A percentile compares a stretch with the other conserved stretches of the same genome.
phyloP scores from a whole-genome alignment of 2,329 filamentous ascomycete species.

The Fusarium poae region DNA sequence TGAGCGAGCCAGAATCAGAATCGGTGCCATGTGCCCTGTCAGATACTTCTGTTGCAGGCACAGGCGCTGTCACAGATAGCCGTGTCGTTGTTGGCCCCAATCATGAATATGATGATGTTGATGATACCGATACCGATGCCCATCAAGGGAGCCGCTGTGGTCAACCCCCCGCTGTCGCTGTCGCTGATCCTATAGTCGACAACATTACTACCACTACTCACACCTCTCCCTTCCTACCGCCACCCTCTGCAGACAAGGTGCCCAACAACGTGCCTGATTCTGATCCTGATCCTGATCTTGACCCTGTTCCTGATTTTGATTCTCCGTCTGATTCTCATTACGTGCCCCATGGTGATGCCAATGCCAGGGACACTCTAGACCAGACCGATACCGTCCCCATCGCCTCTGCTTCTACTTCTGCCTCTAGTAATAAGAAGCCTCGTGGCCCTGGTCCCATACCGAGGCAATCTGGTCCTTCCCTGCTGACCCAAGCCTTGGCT shows the following conservation, averaged over 20 bases:
- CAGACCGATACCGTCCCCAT: conserved; percentile 29
- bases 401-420: conserved; percentile 11
- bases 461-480: conserved; percentile 64
- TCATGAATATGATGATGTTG: conserved; percentile 44
- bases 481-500: conserved; percentile 70
- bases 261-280: conserved; percentile 46
- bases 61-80: conserved; percentile 31
- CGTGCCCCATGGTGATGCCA: conserved; percentile 44
- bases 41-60: conserved; percentile 37
- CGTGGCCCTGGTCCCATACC: conserved; percentile 55
- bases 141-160: conserved; percentile 30
- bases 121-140: conserved; percentile 43
- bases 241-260: conserved; percentile 43
- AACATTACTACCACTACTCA: conserved; percentile 40
- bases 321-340: conserved; percentile 42
- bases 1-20: conserved; percentile 54
- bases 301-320: conserved; percentile 47
- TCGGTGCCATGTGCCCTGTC: conserved; percentile 32
- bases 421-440: conserved; percentile 60
- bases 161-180: conserved; percentile 34
- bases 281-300: conserved; percentile 46
- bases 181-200: conserved; percentile 37
- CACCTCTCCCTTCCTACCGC: conserved; percentile 42
- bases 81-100: conserved; percentile 36
- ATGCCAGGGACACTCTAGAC: conserved; percentile 39